Conservation (phyloP, 371 early-diverging fungal genomes). For the Mortierella sp. region DNA sequence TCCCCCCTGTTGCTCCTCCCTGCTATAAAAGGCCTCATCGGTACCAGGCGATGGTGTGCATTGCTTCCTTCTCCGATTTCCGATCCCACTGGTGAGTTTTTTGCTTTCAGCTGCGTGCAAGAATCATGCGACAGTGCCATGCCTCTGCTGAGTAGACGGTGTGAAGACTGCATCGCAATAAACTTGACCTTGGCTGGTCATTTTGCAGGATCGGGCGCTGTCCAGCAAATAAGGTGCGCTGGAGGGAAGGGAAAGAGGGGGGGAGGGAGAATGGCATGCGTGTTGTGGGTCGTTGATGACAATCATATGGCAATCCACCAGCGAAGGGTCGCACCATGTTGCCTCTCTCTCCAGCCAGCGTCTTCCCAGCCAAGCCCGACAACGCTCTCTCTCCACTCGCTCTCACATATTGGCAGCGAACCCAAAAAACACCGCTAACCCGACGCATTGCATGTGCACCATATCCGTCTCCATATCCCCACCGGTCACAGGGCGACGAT, state of each 20-base stretch:
- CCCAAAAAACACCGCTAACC: background rate
- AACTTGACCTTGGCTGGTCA: background rate
- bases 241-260: background rate
- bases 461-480: background rate
- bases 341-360: background rate
- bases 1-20: background rate
- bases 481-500: background rate
- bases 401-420: background rate
- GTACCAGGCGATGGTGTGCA: no score
- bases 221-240: no score
- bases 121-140: no score
- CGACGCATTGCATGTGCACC: constrained; percentile 5
- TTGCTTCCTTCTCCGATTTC: no score
- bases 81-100: no score
- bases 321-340: background rate
- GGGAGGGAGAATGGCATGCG: no score
- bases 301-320: constrained; percentile 1
- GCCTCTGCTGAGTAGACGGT: no score
- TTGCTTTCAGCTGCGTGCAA: no score
- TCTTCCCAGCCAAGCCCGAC: background rate
- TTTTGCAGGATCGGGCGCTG: no score
- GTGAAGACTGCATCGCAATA: no score
- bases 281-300: background rate
- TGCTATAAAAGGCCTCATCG: background rate
- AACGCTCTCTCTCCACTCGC: background rate